Evolutionary conservation across 2,329 filamentous ascomycete species (phyloP).

Genomic region (Ascochyta clinopodiicola): DNA sequence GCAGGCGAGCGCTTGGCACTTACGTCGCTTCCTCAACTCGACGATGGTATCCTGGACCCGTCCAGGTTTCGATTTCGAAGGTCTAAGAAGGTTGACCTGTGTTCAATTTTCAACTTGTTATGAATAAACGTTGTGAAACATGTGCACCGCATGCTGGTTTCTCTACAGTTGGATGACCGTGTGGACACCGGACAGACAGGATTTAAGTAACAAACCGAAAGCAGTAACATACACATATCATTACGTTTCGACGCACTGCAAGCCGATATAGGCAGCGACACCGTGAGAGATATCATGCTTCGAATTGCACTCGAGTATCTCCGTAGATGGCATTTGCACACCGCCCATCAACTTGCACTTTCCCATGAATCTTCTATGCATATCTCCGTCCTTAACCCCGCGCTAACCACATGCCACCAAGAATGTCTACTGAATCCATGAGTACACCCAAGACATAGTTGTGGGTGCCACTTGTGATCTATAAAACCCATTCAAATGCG

Average conservation of each 20-base stretch:
- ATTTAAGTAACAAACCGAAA: neutral
- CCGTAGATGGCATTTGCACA: neutral
- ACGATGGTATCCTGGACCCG: neutral
- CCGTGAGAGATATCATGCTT: neutral
- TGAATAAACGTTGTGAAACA: too few relatives aligned
- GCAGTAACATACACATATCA: neutral
- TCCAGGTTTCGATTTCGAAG: too few relatives aligned
- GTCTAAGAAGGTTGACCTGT: too few relatives aligned
- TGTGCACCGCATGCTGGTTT: too few relatives aligned
- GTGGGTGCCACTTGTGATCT: neutral
- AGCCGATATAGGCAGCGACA: neutral
- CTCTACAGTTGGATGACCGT: too few relatives aligned
- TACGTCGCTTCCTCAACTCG: neutral
- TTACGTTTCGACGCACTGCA: neutral
- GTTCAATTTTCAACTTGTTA: too few relatives aligned
- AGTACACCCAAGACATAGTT: neutral
- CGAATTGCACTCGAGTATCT: neutral
- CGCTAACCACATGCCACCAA: neutral
- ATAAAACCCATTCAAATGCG: neutral
- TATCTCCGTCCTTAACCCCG: neutral
- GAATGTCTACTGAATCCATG: neutral
- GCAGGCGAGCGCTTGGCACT: slow-evolving; percentile 5
- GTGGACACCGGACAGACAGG: too few relatives aligned
- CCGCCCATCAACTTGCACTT: neutral
- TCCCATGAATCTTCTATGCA: neutral